Evolutionary conservation across 345 rosid genomes (phyloP), one percentile per base, ranked within the genome.

Genomic region (Iberis pinnata): DNA sequence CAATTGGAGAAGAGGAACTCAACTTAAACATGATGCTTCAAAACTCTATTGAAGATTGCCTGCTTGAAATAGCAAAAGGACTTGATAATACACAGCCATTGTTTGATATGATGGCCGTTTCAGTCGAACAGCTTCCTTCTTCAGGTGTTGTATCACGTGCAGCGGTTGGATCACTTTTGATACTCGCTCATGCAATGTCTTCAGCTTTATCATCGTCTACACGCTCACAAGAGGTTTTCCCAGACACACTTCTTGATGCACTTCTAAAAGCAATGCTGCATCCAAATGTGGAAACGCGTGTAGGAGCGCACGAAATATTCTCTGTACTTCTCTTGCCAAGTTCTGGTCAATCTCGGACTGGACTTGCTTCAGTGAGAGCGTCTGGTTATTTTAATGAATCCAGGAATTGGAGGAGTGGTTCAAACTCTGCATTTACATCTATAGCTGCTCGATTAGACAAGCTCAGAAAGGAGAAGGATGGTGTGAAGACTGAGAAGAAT

Each of bases 1-100:
- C 89, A 46, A 70, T 35, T 17, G 97, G 81, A 68, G 82, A 81
- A 53, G 82, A 75, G 40, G 96, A 87, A 38, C 61, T 75, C 49
- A 79, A 74, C 58, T 46, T 73, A 69, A 84, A 89, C 67, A 48
- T 75, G 53, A 61, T 61, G 56, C 94, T 92, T 45, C 98, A 85
- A 57, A 83, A 81, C 56, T 73, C 98, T 68, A 85, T 83, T 56
- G 93, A 85, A 80, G 95, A 82, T 73, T 88, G 98, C 73, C 76
- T 92, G 55, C 79, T 81, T 38, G 97, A 92, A 71, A 80, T 85
- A 61, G 86, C 90, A 26, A 85, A 74, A 72, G 95, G 98, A 78
- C 70, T 82, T 63, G 79, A 75, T 56, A 83, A 88, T 53, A 63
- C 84, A 18, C 73, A 65, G 18, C 78, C 84, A 18, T 57, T 92